A percentile compares a stretch with the other conserved stretches of the same genome.
Evolutionary conservation across 2,329 filamentous ascomycete genomes (phyloP).

Genomic region (Monosporascus ibericus): DNA sequence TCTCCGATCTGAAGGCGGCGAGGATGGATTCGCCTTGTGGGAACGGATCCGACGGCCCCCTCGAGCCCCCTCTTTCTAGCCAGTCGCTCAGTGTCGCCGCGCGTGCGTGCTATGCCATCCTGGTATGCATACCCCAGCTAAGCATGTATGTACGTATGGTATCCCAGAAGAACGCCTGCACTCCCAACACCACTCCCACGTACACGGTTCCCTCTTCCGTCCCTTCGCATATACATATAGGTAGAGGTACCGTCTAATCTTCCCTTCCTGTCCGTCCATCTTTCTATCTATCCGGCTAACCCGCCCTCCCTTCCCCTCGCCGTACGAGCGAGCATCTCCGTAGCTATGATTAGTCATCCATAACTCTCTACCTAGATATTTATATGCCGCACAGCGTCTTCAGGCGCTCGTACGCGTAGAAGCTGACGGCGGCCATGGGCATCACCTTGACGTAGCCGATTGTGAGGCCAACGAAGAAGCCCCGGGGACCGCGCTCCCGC

Average conservation of each 20-base stretch:
- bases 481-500: conserved; percentile 66
- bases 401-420: conserved; percentile 60
- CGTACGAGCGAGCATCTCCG: no score
- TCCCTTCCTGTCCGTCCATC: conserved; percentile 1
- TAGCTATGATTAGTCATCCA: no score
- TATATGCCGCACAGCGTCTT: conserved; percentile 63
- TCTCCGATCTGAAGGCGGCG: no score
- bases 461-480: conserved; percentile 87
- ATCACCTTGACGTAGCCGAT: conserved; percentile 95
- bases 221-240: no score
- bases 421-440: conserved; percentile 72
- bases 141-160: neutral
- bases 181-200: conserved; percentile 8
- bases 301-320: neutral
- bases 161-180: conserved; percentile 16
- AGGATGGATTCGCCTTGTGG: no score
- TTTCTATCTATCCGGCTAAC: neutral
- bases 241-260: neutral
- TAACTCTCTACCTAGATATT: conserved; percentile 5
- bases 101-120: neutral
- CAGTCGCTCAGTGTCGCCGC: no score
- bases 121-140: conserved; percentile 7
- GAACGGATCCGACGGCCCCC: no score
- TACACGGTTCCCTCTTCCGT: neutral
- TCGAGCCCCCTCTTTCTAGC: no score